Evolutionary conservation across 371 early-diverging fungal genomes (phyloP).

Genomic region (Gilbertella persicaria): DNA sequence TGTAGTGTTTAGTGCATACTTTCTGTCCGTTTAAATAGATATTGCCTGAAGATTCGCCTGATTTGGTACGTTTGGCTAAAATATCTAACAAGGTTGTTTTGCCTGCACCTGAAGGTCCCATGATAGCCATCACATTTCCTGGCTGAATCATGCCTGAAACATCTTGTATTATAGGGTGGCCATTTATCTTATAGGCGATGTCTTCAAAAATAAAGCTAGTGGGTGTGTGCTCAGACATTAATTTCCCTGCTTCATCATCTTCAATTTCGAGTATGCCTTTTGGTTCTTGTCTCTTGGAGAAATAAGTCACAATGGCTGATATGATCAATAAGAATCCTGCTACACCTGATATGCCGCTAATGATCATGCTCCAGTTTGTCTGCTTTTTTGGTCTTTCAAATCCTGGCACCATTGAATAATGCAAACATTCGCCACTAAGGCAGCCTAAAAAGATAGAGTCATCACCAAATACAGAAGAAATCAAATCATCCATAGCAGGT

Average conservation of each 20-base stretch:
- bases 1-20: constrained; percentile 56
- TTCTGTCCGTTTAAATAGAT: constrained; percentile 68
- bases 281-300: constrained; percentile 37
- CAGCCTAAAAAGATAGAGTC: constrained; percentile 71
- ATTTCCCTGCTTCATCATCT: constrained; percentile 65
- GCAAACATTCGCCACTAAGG: constrained; percentile 80
- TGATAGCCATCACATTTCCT: constrained; percentile 82
- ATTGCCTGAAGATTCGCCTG: constrained; percentile 61
- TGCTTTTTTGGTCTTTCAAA: constrained; percentile 62
- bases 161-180: constrained; percentile 56
- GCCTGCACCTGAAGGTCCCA: constrained; percentile 80
- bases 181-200: constrained; percentile 54
- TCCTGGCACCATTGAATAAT: constrained; percentile 86
- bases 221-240: constrained; percentile 74
- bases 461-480: constrained; percentile 74
- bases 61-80: constrained; percentile 67
- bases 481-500: constrained; percentile 72
- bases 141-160: constrained; percentile 75
- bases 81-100: constrained; percentile 76
- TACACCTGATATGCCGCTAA: constrained; percentile 61
- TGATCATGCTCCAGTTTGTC: constrained; percentile 63
- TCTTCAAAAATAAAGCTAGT: constrained; percentile 70
- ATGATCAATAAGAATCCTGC: constrained; percentile 57
- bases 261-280: constrained; percentile 42
- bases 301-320: constrained; percentile 39